A percentile compares a stretch with the other conserved stretches of the same genome.
phyloP scores from a whole-genome alignment of 1,139 yeast genomes.

The Suhomyces yuchorum region DNA sequence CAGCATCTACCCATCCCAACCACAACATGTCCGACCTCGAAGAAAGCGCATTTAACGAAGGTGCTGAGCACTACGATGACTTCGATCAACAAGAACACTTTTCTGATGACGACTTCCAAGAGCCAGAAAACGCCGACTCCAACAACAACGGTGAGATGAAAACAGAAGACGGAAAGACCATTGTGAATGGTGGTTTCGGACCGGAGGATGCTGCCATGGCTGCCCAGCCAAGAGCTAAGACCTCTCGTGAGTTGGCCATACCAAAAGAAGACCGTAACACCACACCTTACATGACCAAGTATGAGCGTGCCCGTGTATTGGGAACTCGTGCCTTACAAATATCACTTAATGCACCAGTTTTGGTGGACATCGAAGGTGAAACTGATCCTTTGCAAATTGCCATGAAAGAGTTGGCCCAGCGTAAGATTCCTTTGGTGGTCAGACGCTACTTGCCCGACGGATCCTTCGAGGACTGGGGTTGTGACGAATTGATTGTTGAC shows the following conservation, averaged over 20 bases:
- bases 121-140: slow-evolving; percentile 38
- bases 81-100: slow-evolving; percentile 76
- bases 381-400: slow-evolving; percentile 99
- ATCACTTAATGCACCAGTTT: slow-evolving; percentile 96
- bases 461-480: slow-evolving; percentile 97
- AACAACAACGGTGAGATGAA: slow-evolving; percentile 48
- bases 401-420: slow-evolving; percentile 92
- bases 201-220: slow-evolving; percentile 48
- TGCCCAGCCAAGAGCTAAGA: slow-evolving; percentile 56
- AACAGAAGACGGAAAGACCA: slow-evolving; percentile 73
- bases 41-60: slow-evolving; percentile 69
- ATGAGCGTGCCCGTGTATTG: slow-evolving; percentile 93
- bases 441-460: slow-evolving; percentile 98
- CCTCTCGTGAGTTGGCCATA: slow-evolving; percentile 81
- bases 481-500: slow-evolving; percentile 94
- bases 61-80: slow-evolving; percentile 77
- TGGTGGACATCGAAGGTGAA: slow-evolving; percentile 97
- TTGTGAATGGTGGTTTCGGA: slow-evolving; percentile 68
- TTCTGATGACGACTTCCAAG: slow-evolving; percentile 62
- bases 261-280: slow-evolving; percentile 88
- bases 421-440: slow-evolving; percentile 91
- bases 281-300: slow-evolving; percentile 98
- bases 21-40: slow-evolving; percentile 50
- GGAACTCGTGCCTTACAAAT: slow-evolving; percentile 97
- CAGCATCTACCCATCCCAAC: not conserved